A percentile compares a stretch with the other conserved stretches of the same genome.
Evolutionary conservation across 768 basidiomycete genomes (phyloP).

Genomic region (Tubosaeta sp.): DNA sequence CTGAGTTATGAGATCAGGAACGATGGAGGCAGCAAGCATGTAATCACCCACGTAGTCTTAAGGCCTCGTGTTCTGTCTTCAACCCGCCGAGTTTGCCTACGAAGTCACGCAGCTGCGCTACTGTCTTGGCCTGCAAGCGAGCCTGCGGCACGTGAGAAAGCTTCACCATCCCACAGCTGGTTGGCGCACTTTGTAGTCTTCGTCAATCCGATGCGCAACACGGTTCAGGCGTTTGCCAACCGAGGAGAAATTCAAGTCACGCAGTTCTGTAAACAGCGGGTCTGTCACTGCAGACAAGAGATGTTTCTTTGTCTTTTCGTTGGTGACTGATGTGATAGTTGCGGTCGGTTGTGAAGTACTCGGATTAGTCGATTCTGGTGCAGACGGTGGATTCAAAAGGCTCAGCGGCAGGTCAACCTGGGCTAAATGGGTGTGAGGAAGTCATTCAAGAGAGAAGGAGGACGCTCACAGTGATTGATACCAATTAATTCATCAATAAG

Average conservation of each 20-base stretch:
- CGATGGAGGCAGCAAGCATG: neutral
- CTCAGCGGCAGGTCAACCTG: slow-evolving; percentile 78
- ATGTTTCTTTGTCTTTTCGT: slow-evolving; percentile 88
- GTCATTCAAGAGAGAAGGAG: neutral
- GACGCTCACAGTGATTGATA: slow-evolving; percentile 75
- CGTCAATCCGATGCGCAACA: slow-evolving; percentile 80
- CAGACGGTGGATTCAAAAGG: slow-evolving; percentile 54
- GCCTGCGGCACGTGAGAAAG: slow-evolving; percentile 41
- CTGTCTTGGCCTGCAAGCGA: slow-evolving; percentile 83
- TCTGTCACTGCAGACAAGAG: slow-evolving; percentile 76
- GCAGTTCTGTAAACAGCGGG: slow-evolving; percentile 73
- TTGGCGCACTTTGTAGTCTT: slow-evolving; percentile 76
- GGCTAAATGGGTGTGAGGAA: slow-evolving; percentile 38
- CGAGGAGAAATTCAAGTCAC: slow-evolving; percentile 89
- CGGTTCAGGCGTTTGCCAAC: slow-evolving; percentile 79
- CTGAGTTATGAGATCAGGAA: slow-evolving; percentile 37
- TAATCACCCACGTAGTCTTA: slow-evolving; percentile 72
- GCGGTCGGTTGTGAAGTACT: slow-evolving; percentile 41
- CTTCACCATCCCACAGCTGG: neutral
- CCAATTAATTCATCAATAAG: slow-evolving; percentile 90
- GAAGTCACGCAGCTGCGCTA: slow-evolving; percentile 88
- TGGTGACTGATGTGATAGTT: slow-evolving; percentile 50
- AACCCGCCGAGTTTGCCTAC: slow-evolving; percentile 92
- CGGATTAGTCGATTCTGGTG: slow-evolving; percentile 36
- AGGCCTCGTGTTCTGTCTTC: slow-evolving; percentile 85